Evolutionary conservation across 73 alveolate genomes (phyloP).

Genomic region (Paramecium pentaurelia): DNA sequence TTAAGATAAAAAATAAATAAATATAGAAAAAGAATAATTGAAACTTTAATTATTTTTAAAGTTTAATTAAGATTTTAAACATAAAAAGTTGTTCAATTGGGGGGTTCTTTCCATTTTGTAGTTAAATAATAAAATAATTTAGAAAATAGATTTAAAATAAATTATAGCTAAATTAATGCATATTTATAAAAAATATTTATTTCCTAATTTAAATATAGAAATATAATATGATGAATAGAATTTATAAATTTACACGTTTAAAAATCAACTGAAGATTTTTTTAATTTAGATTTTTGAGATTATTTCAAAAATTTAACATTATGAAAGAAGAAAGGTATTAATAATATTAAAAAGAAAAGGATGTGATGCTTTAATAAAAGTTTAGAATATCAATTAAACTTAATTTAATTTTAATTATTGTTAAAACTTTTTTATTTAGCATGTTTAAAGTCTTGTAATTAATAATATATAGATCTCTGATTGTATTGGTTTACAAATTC

Average conservation of each 20-base stretch:
- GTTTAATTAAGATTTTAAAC: neutral
- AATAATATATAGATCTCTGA: neutral
- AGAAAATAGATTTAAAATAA: neutral
- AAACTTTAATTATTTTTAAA: neutral
- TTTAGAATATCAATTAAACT: neutral
- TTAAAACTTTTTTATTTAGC: neutral
- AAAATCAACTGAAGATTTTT: neutral
- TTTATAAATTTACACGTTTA: neutral
- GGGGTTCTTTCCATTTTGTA: neutral
- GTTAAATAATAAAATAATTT: neutral
- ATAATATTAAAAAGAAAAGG: neutral
- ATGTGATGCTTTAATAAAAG: neutral
- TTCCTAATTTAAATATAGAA: neutral
- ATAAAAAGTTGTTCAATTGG: neutral
- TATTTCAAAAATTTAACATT: neutral
- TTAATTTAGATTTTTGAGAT: neutral
- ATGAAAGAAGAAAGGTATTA: neutral
- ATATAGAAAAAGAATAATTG: neutral
- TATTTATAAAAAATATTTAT: neutral
- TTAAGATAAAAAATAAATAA: neutral
- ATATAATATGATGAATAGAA: neutral
- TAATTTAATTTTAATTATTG: neutral
- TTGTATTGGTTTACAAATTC: neutral
- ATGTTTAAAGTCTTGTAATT: neutral
- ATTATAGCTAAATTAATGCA: neutral